These are phyloP conservation scores for Arxiozyma slooffiae DNA, from an alignment of 1,139 yeast species.

Conservation along the genomic window DNA sequence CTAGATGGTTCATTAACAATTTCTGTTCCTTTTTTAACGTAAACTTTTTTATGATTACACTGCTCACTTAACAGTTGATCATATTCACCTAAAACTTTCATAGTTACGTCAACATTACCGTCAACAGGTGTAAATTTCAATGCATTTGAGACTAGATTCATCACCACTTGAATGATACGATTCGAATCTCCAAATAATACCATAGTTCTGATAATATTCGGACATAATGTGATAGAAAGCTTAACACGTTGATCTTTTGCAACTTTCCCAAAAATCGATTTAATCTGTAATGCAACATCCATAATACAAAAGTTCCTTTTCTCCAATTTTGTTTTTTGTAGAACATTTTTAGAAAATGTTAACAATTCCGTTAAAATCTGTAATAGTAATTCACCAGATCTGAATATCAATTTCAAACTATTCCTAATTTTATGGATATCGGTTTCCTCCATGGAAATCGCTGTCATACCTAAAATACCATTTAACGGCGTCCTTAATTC, in stretches of 20 bases:
- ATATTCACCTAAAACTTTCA: constrained; percentile 61
- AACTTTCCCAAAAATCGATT: constrained; percentile 77
- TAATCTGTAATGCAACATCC: constrained; percentile 73
- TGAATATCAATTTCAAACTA: constrained; percentile 62
- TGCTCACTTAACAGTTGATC: constrained; percentile 40
- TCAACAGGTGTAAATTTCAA: constrained; percentile 82
- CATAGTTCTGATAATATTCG: constrained; percentile 52
- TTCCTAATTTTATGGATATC: constrained; percentile 58
- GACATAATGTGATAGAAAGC: constrained; percentile 46
- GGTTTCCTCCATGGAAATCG: constrained; percentile 79
- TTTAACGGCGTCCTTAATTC: constrained; percentile 91
- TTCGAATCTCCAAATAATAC: constrained; percentile 76
- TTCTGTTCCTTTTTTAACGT: constrained; percentile 26
- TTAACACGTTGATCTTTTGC: constrained; percentile 70
- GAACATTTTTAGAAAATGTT: constrained; percentile 83
- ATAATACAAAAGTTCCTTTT: constrained; percentile 63
- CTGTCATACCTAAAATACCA: constrained; percentile 93
- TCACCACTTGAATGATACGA: constrained; percentile 74
- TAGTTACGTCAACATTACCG: constrained; percentile 63
- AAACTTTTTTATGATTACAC: constrained; percentile 33
- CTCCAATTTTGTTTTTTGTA: constrained; percentile 75
- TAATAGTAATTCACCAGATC: constrained; percentile 77
- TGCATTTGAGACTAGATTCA: constrained; percentile 81
- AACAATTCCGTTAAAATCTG: constrained; percentile 82
- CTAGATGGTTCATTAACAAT: constrained; percentile 1